phyloP scores from a whole-genome alignment of 208 protist genomes.

The Trypanosoma rangeli region DNA sequence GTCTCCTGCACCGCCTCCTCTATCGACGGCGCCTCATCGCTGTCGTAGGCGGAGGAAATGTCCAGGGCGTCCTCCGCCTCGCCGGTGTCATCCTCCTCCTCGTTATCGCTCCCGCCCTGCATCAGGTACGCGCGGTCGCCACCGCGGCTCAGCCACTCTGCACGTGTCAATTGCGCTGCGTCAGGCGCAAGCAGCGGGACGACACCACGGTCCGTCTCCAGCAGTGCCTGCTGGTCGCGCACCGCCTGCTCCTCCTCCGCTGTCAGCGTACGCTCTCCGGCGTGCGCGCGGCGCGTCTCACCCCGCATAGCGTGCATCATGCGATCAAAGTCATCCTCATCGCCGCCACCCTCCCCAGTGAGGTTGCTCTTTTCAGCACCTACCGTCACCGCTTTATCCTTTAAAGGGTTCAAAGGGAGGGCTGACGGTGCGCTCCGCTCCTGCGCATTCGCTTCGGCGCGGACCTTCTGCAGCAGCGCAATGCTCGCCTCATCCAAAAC shows the following conservation, averaged over 20 bases:
- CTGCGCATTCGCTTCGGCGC: not conserved
- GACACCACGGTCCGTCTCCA: conserved; percentile 57
- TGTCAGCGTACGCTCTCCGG: conserved; percentile 57
- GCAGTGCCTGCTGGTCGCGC: conserved; percentile 36
- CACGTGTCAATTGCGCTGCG: conserved; percentile 50
- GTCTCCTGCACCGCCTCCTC: conserved; percentile 2
- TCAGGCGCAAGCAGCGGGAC: conserved; percentile 50
- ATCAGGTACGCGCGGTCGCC: conserved; percentile 75
- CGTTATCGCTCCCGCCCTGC: conserved; percentile 32
- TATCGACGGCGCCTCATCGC: conserved; percentile 15
- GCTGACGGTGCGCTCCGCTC: not conserved
- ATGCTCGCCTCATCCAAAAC: conserved; percentile 26
- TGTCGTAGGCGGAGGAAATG: too few relatives aligned
- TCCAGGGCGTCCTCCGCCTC: too few relatives aligned
- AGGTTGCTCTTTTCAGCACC: not conserved
- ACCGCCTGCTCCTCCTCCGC: conserved; percentile 52
- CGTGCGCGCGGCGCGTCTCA: conserved; percentile 66
- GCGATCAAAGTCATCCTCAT: conserved; percentile 70
- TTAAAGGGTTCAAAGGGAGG: not conserved
- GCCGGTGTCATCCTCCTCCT: conserved; percentile 13
- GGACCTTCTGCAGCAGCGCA: conserved; percentile 23
- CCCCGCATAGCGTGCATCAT: conserved; percentile 63
- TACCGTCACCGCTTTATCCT: not conserved
- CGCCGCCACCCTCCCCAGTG: not conserved
- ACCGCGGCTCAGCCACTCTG: conserved; percentile 75